A percentile compares a stretch with the other conserved stretches of the same genome.
Conservation (phyloP, 2,329 filamentous ascomycete species). For the Nemania diffusa region DNA sequence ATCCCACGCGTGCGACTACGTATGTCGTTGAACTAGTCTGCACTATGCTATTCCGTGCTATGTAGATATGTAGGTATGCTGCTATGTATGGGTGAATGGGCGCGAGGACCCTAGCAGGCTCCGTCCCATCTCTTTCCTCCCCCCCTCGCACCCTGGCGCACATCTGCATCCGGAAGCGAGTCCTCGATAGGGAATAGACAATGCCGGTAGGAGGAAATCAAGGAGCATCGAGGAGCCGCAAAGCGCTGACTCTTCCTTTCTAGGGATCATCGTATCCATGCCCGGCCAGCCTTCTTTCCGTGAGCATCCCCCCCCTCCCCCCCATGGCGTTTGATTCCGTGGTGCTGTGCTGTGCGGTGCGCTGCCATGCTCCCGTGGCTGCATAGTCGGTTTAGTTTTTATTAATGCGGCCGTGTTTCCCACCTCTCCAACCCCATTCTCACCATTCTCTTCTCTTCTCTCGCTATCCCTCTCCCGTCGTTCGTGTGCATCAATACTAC, state of each 20-base stretch:
- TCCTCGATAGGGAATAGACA: conserved; percentile 23
- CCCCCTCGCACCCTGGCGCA: conserved; percentile 31
- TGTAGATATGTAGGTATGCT: too few relatives aligned
- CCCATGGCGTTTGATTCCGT: conserved; percentile 25
- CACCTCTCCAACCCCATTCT: conserved; percentile 43
- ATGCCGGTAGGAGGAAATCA: conserved; percentile 28
- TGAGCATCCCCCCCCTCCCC: conserved; percentile 39
- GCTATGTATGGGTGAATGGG: not conserved
- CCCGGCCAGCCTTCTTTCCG: conserved; percentile 49
- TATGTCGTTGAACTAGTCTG: too few relatives aligned
- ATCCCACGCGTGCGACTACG: not conserved
- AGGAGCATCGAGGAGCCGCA: conserved; percentile 42
- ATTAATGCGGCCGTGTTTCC: conserved; percentile 48
- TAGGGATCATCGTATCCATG: conserved; percentile 42
- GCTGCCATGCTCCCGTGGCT: conserved; percentile 19
- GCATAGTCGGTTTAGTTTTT: conserved; percentile 34
- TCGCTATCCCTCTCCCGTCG: conserved; percentile 46
- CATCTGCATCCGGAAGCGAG: conserved; percentile 39
- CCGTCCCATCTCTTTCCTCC: conserved; percentile 20
- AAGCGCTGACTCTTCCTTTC: conserved; percentile 17
- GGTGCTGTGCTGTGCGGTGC: conserved; percentile 30
- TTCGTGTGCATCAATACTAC: conserved; percentile 46
- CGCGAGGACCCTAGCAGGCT: conserved; percentile 3
- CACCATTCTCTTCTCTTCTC: conserved; percentile 31
- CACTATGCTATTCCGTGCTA: too few relatives aligned